Evolutionary conservation across 2,329 filamentous ascomycete genomes (phyloP).

Genomic region (Didymella lethalis): DNA sequence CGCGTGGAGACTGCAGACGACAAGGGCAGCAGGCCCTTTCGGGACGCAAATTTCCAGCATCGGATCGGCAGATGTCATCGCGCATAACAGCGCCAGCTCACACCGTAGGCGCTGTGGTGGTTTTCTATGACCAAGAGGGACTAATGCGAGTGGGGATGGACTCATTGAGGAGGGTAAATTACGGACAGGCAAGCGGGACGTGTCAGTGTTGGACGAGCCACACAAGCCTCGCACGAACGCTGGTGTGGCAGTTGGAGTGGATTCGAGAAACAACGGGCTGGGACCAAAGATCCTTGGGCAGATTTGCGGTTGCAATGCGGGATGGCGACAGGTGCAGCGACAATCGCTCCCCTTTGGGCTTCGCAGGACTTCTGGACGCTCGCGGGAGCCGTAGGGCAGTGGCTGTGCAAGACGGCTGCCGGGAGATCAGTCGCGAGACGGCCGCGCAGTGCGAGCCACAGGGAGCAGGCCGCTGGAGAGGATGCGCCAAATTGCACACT

Average conservation of each 20-base stretch:
- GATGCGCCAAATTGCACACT: conserved; percentile 33
- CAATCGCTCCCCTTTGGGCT: conserved; percentile 43
- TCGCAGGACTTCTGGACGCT: conserved; percentile 37
- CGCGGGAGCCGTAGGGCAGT: conserved; percentile 44
- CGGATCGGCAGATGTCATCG: conserved; percentile 42
- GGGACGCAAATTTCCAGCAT: conserved; percentile 31
- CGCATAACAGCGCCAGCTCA: conserved; percentile 41
- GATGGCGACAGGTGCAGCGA: conserved; percentile 44
- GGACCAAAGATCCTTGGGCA: conserved; percentile 30
- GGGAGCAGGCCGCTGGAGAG: conserved; percentile 24
- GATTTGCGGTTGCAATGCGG: conserved; percentile 32
- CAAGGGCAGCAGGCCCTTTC: conserved; percentile 27
- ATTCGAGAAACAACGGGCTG: conserved; percentile 47
- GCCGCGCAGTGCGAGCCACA: conserved; percentile 20
- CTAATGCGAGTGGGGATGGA: conserved; percentile 27
- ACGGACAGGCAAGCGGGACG: conserved; percentile 29
- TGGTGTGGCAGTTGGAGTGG: conserved; percentile 30
- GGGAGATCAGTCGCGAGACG: conserved; percentile 26
- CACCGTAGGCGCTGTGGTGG: conserved; percentile 35
- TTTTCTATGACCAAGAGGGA: conserved; percentile 26
- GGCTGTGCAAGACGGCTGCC: conserved; percentile 45
- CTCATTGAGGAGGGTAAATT: conserved; percentile 37
- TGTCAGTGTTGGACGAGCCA: conserved; percentile 33
- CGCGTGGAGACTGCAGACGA: conserved; percentile 31
- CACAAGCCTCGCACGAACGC: conserved; percentile 33